Base-by-base conservation (phyloP, 306 rosid genomes). In the Vigna angularis region DNA sequence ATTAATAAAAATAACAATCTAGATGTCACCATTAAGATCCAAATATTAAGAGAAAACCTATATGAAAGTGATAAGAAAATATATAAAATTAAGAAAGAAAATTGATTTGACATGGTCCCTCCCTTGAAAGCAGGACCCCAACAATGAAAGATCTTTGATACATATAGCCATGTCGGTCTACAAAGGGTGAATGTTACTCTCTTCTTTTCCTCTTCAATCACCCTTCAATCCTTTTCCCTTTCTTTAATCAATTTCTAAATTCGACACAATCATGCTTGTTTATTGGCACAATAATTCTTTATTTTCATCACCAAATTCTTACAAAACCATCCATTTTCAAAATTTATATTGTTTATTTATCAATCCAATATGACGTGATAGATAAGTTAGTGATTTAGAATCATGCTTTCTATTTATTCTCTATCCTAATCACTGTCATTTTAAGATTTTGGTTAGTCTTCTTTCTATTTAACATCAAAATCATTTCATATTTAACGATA, bases 31-130 rank as follows among this genome's bases (percentile, higher is more conserved):
- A 5, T 34, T 34, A 34, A 34, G 6, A 34, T 34, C 38, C 6
- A 34, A 34, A 32, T 4, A 4, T 34, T 0, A 34, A 4, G 6
- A 5, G 7, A 34, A 34, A 34, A 34, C 7, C 1, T 34, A 34
- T 34, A 34, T 34, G 38, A 34, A 34, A 34, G 42, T 7, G 42
- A 36, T 36, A 36, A 36, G 42, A 22, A 24, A 26, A 57, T 12
- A 57, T 6, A 24, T 24, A 57, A 24, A 10, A 57, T 1, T 10
- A 5, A 57, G 0, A 34, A 57, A 24, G 77, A 1, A 36, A 77
- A 71, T 70, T 64, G 70, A 71, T 15, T 32, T 68, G 65, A 20
- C 3, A 71, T 75, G 86, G 84, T 82, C 80, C 88, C 83, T 79
- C 28, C 42, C 13, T 0, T 0, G 8, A 57, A 16, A 16, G 13